Base-by-base conservation (phyloP, 2,329 filamentous ascomycete species). In the Sporothrix euskadiensis region DNA sequence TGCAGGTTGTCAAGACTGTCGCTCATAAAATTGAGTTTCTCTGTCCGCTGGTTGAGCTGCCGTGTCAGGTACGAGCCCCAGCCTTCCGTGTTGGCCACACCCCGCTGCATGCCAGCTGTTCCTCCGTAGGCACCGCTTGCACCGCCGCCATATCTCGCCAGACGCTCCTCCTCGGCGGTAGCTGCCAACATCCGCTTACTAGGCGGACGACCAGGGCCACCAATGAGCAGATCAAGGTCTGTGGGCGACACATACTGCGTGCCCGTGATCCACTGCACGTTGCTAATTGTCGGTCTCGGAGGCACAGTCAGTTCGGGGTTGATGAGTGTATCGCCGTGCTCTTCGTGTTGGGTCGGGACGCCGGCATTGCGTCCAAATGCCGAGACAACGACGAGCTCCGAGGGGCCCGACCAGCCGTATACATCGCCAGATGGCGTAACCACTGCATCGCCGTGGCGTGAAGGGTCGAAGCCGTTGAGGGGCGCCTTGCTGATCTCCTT, bases 251-350 rank as follows among this genome's bases (percentile, higher is more conserved):
- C 88, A 78, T 97, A 92, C 81, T 98, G 95, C 0, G 95, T 98
- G 4, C 96, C 96, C 0, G 94, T 92, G 71, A 99, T 94, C 96
- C 96, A 99, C 82, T 98, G 94, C 52, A 99, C 83, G 78, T 97
- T 97, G 26, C 93, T 97, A 74, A 99, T 99, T 0, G 94, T 97
- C 0, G 96, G 96, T 1, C 96, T 89, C 14, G 93, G 87, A 1
- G 94, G 95, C 30, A 92, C 87, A 19, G 88, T 80, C 0, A 93
- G 87, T 73, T 92, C 86, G 0, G 92, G 90, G 79, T 98, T 97
- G 81, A 93, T 89, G 3, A 99, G 85, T 8, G 85, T 89, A 79
- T 98, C 94, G n/a, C 88, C 85, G 71, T 86, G 47, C 52, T 63
- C 41, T 74, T 87, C 88, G 75, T 93, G 83, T 39, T 85, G 82